A percentile compares a stretch with the other conserved stretches of the same genome.
Evolutionary conservation across 2,329 filamentous ascomycete genomes (phyloP).

Genomic region (Geosmithia flava): DNA sequence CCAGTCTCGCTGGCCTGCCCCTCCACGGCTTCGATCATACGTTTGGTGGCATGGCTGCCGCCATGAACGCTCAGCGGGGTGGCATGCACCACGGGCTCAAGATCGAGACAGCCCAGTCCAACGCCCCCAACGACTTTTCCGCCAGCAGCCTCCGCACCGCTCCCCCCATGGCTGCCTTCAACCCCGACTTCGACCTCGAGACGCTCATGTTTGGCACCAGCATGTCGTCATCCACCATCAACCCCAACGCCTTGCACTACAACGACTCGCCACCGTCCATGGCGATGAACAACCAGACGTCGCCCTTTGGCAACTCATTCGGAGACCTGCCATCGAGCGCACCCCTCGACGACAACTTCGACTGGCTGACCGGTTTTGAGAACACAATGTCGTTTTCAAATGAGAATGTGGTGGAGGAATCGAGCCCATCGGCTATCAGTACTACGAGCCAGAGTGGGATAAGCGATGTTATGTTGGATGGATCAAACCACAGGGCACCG

Average conservation of each 20-base stretch:
- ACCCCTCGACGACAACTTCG: slow-evolving; percentile 64
- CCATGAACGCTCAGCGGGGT: slow-evolving; percentile 45
- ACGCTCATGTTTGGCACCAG: slow-evolving; percentile 13
- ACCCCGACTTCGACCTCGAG: slow-evolving; percentile 58
- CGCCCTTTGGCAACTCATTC: slow-evolving; percentile 37
- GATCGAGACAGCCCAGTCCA: slow-evolving; percentile 66
- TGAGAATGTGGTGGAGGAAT: slow-evolving; percentile 79
- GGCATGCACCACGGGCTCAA: slow-evolving; percentile 60
- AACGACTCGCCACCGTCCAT: slow-evolving; percentile 50
- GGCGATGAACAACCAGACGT: slow-evolving; percentile 41
- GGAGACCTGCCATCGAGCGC: slow-evolving; percentile 45
- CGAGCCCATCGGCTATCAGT: slow-evolving; percentile 91
- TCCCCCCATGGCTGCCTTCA: slow-evolving; percentile 52
- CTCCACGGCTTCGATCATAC: slow-evolving; percentile 45
- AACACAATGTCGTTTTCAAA: slow-evolving; percentile 62
- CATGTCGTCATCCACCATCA: slow-evolving; percentile 40
- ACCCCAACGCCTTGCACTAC: slow-evolving; percentile 70
- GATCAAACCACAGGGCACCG: slow-evolving; percentile 50
- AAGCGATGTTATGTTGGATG: slow-evolving; percentile 85
- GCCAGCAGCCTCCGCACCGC: slow-evolving; percentile 66
- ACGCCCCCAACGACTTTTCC: slow-evolving; percentile 41
- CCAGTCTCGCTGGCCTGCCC: slow-evolving; percentile 59
- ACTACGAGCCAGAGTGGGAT: slow-evolving; percentile 85
- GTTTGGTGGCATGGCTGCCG: slow-evolving; percentile 61
- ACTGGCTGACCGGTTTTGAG: slow-evolving; percentile 74